Conservation (phyloP, 2,329 filamentous ascomycete species). For the Colletotrichum musae region DNA sequence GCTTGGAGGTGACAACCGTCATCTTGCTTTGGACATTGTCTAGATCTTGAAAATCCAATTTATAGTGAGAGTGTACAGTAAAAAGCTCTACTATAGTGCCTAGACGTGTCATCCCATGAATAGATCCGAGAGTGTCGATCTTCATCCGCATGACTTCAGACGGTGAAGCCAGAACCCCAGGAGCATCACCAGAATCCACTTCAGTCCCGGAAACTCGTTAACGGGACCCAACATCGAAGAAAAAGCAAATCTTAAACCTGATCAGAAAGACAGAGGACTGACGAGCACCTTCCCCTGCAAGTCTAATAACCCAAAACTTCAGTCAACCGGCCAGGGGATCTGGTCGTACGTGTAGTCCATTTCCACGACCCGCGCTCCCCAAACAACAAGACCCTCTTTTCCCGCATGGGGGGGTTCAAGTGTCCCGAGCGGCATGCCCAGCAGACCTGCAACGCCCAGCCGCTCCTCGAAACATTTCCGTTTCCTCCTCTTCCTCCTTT, state of each 20-base stretch:
- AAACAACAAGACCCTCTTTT: not conserved
- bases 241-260: not conserved
- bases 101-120: not conserved
- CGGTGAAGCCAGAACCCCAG: not conserved
- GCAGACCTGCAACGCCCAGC: conserved; percentile 12
- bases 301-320: not conserved
- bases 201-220: not conserved
- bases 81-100: not conserved
- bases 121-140: not conserved
- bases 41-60: too few species aligned
- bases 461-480: conserved; percentile 16
- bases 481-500: not conserved
- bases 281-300: not conserved
- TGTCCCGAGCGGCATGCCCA: too few species aligned
- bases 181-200: not conserved
- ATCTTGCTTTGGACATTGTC: too few species aligned
- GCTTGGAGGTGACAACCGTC: too few species aligned
- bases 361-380: not conserved
- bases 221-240: not conserved
- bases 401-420: not conserved
- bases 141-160: not conserved
- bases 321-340: too few species aligned
- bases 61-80: not conserved
- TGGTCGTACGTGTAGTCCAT: not conserved
- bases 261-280: not conserved